Percentiles rank a stretch among this genome's conserved stretches.
These are phyloP conservation scores for Trametes meyenii DNA, from an alignment of 768 basidiomycete genomes.

Conservation along the genomic window DNA sequence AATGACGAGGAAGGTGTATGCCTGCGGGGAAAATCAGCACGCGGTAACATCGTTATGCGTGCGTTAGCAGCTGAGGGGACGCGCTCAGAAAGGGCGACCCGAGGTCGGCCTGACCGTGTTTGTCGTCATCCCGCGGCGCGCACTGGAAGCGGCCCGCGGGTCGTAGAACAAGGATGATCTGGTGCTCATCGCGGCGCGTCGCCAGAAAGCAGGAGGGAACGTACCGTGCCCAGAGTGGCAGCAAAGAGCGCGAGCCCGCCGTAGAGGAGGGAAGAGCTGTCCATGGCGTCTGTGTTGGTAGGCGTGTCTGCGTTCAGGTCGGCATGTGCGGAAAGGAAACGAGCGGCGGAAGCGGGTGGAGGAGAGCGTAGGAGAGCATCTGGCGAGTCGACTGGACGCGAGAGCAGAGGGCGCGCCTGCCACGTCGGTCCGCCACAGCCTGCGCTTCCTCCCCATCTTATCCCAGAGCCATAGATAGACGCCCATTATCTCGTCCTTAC, in stretches of 20 bases:
- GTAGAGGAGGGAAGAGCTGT: constrained; percentile 24
- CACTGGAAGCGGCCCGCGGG: constrained; percentile 54
- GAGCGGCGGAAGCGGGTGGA: background rate
- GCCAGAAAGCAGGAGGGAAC: constrained; percentile 15
- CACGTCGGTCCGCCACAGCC: too few species aligned
- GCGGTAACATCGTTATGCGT: too few species aligned
- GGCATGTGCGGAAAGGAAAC: constrained; percentile 6
- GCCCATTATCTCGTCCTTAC: too few species aligned
- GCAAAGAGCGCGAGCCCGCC: constrained; percentile 24
- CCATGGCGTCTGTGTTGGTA: constrained; percentile 19
- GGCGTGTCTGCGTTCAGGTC: constrained; percentile 5
- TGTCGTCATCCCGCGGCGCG: constrained; percentile 71
- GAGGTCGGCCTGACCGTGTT: constrained; percentile 46
- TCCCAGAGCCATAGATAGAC: too few species aligned
- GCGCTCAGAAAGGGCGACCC: constrained; percentile 43
- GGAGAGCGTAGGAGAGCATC: background rate
- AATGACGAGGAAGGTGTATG: constrained; percentile 68
- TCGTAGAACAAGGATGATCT: constrained; percentile 96
- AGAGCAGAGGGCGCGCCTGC: too few species aligned
- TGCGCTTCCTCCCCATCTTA: too few species aligned
- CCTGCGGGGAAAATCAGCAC: constrained; percentile 44
- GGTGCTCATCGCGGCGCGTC: constrained; percentile 54
- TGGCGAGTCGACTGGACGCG: background rate
- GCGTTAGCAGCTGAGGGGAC: constrained; percentile 19
- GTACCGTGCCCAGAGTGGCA: constrained; percentile 28